These are phyloP conservation scores for Colletotrichum shisoi DNA, from an alignment of 2,329 filamentous ascomycete genomes.

Conservation along the genomic window DNA sequence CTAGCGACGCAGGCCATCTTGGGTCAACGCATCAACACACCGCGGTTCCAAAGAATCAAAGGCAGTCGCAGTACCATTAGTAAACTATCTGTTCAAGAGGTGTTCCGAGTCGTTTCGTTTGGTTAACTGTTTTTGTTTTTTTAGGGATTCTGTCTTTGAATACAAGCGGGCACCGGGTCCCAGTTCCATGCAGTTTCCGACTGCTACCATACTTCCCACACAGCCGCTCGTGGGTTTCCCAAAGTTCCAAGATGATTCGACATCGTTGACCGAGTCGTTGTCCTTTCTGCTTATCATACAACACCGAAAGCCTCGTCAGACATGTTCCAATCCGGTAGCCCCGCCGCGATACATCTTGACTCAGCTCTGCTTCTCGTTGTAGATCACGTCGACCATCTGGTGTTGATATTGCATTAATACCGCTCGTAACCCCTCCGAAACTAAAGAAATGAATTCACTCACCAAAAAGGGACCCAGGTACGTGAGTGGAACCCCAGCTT, in stretches of 20 bases:
- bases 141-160: no score
- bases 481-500: constrained; percentile 7
- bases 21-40: not conserved
- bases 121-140: not conserved
- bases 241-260: no score
- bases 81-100: no score
- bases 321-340: no score
- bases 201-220: no score
- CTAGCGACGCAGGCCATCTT: not conserved
- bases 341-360: not conserved
- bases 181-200: no score
- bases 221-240: no score
- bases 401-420: not conserved
- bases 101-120: not conserved
- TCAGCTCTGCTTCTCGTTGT: not conserved
- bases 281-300: no score
- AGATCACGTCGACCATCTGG: not conserved
- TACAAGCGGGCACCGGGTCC: no score
- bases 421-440: no score
- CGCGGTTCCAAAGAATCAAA: not conserved
- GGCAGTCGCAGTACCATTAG: no score
- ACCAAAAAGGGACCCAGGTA: constrained; percentile 29
- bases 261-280: not conserved
- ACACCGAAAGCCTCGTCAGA: no score
- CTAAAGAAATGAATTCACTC: not conserved